Evolutionary conservation across 2,329 filamentous ascomycete species (phyloP).

Genomic region (Trichoderma cornu-damae): DNA sequence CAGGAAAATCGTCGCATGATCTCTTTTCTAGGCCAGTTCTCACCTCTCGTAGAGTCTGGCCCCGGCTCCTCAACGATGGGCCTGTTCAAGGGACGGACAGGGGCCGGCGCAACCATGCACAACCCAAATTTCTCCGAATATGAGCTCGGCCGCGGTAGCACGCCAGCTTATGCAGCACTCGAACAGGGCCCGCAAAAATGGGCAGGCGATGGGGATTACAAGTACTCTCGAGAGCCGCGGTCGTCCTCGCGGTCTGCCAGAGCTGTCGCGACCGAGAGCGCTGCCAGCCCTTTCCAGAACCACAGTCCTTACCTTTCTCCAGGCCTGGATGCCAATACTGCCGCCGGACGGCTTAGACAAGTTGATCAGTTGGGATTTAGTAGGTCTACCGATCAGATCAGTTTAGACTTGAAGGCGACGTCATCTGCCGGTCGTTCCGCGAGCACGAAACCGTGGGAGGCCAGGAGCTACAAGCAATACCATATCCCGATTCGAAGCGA

Average conservation of each 20-base stretch:
- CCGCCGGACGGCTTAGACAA: conserved; percentile 14
- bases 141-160: conserved; percentile 3
- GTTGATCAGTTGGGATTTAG: conserved; percentile 12
- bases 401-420: background rate
- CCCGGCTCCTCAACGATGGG: conserved; percentile 3
- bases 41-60: background rate
- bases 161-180: conserved; percentile 7
- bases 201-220: background rate
- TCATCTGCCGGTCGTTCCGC: background rate
- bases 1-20: conserved; percentile 15
- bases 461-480: conserved; percentile 29
- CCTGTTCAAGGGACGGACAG: conserved; percentile 10
- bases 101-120: conserved; percentile 6
- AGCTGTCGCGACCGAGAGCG: background rate
- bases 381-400: conserved; percentile 15
- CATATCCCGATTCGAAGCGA: conserved; percentile 39
- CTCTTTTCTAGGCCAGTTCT: conserved; percentile 4
- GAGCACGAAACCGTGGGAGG: conserved; percentile 2
- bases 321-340: conserved; percentile 12
- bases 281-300: conserved; percentile 2
- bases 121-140: conserved; percentile 12
- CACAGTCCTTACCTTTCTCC: conserved; percentile 10
- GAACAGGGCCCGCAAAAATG: conserved; percentile 16
- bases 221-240: background rate
- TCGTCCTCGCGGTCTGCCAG: background rate